These are phyloP conservation scores for Carex sylvatica DNA, from an alignment of 202 grass and related monocot species.

Conservation along the genomic window DNA sequence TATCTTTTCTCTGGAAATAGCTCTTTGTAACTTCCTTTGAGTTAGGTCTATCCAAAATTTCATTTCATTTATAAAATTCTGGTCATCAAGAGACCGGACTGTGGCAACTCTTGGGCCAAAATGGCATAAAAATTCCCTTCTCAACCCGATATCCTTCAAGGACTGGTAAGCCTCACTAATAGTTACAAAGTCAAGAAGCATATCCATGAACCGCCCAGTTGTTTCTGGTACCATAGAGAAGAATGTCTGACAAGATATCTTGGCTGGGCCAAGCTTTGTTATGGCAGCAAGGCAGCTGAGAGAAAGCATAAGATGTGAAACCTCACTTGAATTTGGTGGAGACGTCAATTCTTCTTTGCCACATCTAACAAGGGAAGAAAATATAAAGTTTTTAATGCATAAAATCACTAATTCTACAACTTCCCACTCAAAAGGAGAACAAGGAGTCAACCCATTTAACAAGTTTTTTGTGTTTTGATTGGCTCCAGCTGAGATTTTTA, in stretches of 20 bases:
- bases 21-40: constrained; percentile 74
- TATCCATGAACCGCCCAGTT: constrained; percentile 85
- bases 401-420: background rate
- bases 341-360: constrained; percentile 40
- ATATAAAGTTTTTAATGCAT: background rate
- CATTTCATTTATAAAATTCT: constrained; percentile 48
- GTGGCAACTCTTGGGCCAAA: constrained; percentile 80
- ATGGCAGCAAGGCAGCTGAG: constrained; percentile 89
- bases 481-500: background rate
- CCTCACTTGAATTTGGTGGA: constrained; percentile 56
- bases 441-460: background rate
- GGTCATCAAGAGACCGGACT: constrained; percentile 56
- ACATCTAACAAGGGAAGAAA: constrained; percentile 41
- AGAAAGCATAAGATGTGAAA: constrained; percentile 87
- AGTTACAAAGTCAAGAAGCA: constrained; percentile 86
- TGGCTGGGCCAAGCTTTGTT: constrained; percentile 89
- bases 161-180: constrained; percentile 80
- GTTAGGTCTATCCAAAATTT: constrained; percentile 90
- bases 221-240: constrained; percentile 75
- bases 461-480: background rate
- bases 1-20: constrained; percentile 96
- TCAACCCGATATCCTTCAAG: constrained; percentile 78
- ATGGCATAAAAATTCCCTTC: constrained; percentile 84
- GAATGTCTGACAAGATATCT: constrained; percentile 90
- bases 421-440: background rate